Base-by-base conservation (phyloP, 352 stramenopile species). In the Albugo candida region DNA sequence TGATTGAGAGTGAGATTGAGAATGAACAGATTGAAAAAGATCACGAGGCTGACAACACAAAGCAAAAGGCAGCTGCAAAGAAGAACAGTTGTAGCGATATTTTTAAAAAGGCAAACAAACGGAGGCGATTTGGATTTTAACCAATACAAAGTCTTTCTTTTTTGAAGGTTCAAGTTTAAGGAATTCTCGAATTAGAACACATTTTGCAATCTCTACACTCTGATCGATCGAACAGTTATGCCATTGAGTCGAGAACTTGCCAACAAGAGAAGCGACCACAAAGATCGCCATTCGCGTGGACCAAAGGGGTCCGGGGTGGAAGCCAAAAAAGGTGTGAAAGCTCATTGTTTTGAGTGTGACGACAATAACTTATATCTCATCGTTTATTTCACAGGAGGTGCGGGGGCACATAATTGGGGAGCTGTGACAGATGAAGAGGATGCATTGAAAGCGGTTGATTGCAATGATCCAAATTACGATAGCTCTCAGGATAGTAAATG, bases 331-430 rank as follows among this genome's bases (percentile, higher is more conserved):
- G 70, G 68, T 77, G 13, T 24, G 41, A 43, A 10, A 19, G 3
- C 8, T 10, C 17, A 3, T 20, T 48, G 11, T 6, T 18, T 48
- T 21, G 36, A 14, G 31, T 17, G 37, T 14, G 13, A 20, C 41
- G 31, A 34, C 1, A 27, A 53, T 13, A 56, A 34, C 20, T 8
- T 47, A 41, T 35, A 36, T 18, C 40, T 27, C 31, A 45, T 19
- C 43, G 36, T 27, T 27, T 19, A 11, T 42, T 49, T 11, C 57
- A 24, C 44, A 83, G 67, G 70, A n/a, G 76, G 76, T n/a, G 77
- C 77, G 19, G 73, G 77, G 5, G 68, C 72, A 5, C 77, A 89
- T 59, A 89, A 86, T 57, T 89, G 77, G 77, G 77, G 77, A 35
- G 55, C 72, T 11, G 58, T 56, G 42, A 71, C 61, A 1, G 61